Evolutionary conservation across 148 eudicot species (phyloP).

Genomic region (Bassia scoparia): DNA sequence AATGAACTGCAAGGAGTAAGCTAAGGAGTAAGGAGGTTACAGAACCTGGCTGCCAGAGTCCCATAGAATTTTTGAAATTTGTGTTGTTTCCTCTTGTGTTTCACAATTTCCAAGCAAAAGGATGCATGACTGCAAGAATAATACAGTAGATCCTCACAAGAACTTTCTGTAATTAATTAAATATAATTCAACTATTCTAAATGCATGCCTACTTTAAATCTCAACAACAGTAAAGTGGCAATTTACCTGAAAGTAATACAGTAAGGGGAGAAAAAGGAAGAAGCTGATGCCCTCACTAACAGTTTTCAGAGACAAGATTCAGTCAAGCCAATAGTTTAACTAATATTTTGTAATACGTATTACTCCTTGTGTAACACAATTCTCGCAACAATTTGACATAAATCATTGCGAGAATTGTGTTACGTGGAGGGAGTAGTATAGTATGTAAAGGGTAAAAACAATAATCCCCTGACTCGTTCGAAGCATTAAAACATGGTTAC

Average conservation of each 20-base stretch:
- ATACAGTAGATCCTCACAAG: slow-evolving; percentile 8
- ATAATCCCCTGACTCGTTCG: no score
- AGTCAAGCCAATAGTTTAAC: neutral
- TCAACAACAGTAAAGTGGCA: neutral
- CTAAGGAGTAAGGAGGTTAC: neutral
- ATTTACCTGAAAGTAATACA: neutral
- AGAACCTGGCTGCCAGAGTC: slow-evolving; percentile 7
- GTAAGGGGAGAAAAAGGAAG: no score
- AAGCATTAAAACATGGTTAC: no score
- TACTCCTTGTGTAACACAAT: no score
- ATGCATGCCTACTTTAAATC: neutral
- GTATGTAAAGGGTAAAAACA: no score
- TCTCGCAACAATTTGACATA: no score
- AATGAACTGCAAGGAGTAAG: slow-evolving; percentile 13
- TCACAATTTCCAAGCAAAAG: slow-evolving; percentile 10
- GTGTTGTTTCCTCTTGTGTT: slow-evolving; percentile 7
- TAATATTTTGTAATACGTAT: no score
- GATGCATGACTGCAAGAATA: slow-evolving; percentile 12
- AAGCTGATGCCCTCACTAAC: neutral
- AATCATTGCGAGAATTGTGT: no score
- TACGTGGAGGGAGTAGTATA: no score
- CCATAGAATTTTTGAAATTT: slow-evolving; percentile 1
- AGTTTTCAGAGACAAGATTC: neutral
- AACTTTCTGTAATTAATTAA: neutral
- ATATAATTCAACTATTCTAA: neutral